Percentiles rank a stretch among this genome's conserved stretches.
Evolutionary conservation across 768 basidiomycete species (phyloP).

Genomic region (Boletellus ananiceps): DNA sequence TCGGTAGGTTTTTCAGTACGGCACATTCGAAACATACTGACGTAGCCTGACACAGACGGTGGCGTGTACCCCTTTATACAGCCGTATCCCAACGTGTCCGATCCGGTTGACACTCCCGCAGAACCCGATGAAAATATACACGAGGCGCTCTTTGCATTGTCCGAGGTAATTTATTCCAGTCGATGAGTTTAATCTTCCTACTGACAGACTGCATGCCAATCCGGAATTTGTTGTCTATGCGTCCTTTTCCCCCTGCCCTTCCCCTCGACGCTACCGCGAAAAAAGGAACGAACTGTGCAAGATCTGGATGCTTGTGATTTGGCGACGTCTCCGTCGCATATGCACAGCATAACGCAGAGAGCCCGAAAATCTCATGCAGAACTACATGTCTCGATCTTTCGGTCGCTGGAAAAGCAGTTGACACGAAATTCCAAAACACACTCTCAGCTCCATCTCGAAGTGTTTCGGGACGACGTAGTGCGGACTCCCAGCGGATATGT

Average conservation of each 20-base stretch:
- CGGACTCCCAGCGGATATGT: slow-evolving; percentile 28
- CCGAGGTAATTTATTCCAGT: slow-evolving; percentile 10
- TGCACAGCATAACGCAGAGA: background rate
- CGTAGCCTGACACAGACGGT: slow-evolving; percentile 3
- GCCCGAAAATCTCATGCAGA: slow-evolving; percentile 23
- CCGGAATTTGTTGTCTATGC: slow-evolving; percentile 19
- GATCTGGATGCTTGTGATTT: background rate
- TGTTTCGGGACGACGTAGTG: slow-evolving; percentile 29
- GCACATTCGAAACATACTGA: background rate
- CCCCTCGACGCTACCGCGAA: background rate
- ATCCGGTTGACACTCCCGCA: slow-evolving; percentile 3
- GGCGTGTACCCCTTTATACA: slow-evolving; percentile 15
- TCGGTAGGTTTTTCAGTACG: slow-evolving; percentile 19
- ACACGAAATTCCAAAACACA: slow-evolving; percentile 30
- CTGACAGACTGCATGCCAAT: background rate
- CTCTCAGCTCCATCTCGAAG: slow-evolving; percentile 29
- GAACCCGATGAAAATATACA: slow-evolving; percentile 1
- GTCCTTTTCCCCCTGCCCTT: slow-evolving; percentile 22
- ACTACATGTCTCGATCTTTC: slow-evolving; percentile 12
- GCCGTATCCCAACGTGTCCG: slow-evolving; percentile 5
- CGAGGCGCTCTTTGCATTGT: slow-evolving; percentile 1
- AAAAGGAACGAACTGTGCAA: background rate
- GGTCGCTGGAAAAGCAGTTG: slow-evolving; percentile 6
- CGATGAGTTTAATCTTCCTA: background rate
- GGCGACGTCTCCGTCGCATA: background rate